Conservation (phyloP, 1,284 basidiomycete species). For the Athelia psychrophila region DNA sequence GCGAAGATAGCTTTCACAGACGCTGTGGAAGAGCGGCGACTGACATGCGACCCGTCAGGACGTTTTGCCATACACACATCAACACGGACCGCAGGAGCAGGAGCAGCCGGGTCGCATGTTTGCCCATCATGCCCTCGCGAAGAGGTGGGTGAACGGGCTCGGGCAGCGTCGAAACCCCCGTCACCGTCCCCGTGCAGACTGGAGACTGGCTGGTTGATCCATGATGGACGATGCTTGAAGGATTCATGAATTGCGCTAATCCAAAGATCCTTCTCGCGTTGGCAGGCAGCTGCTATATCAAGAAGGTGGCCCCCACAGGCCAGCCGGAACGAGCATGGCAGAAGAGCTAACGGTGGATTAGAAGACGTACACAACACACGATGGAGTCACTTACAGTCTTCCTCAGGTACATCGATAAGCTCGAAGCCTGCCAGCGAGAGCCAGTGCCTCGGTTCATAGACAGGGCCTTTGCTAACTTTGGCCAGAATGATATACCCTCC, state of each 20-base stretch:
- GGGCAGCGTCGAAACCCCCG: conserved; percentile 25
- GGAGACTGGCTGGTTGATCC: conserved; percentile 58
- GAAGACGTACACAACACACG: conserved; percentile 6
- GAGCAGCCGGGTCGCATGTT: too few species aligned
- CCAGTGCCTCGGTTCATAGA: conserved; percentile 87
- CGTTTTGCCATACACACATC: too few species aligned
- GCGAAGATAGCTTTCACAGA: conserved; percentile 58
- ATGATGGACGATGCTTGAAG: conserved; percentile 33
- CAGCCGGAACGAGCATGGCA: conserved; percentile 81
- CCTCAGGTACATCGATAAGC: conserved; percentile 66
- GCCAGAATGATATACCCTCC: conserved; percentile 84
- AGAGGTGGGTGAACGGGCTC: neutral
- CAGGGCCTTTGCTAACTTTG: conserved; percentile 78
- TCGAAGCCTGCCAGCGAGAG: conserved; percentile 74
- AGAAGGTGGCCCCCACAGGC: conserved; percentile 68
- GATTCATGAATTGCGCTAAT: conserved; percentile 59
- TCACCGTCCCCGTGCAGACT: conserved; percentile 49
- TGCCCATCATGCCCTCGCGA: too few species aligned
- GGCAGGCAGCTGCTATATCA: conserved; percentile 82
- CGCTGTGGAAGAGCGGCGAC: conserved; percentile 54
- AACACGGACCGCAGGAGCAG: too few species aligned
- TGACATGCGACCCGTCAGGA: conserved; percentile 16
- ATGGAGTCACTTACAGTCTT: conserved; percentile 50
- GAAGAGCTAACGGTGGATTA: conserved; percentile 46
- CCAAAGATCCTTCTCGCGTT: conserved; percentile 84